phyloP scores from a whole-genome alignment of 768 basidiomycete species.

The Erythrobasidium yunnanense region DNA sequence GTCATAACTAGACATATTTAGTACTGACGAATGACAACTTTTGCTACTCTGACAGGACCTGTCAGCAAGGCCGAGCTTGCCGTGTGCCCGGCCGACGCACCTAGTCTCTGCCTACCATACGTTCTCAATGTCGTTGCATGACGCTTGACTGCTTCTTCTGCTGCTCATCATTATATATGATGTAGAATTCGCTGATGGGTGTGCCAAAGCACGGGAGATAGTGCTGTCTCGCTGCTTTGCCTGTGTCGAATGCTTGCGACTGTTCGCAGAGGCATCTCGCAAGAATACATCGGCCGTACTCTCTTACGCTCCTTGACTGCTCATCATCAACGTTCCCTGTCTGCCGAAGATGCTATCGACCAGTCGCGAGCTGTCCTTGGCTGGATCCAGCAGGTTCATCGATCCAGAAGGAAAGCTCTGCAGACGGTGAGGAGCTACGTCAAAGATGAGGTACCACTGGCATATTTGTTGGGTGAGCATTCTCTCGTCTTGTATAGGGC shows the following conservation, averaged over 20 bases:
- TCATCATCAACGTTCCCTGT: neutral
- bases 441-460: neutral
- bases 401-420: neutral
- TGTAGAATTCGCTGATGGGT: too few relatives aligned
- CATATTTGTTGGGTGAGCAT: conserved; percentile 18
- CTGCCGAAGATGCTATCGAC: neutral
- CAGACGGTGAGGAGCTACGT: neutral
- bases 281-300: neutral
- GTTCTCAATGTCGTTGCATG: too few relatives aligned
- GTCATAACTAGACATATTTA: too few relatives aligned
- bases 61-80: too few relatives aligned
- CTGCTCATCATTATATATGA: neutral
- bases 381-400: neutral
- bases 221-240: too few relatives aligned
- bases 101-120: too few relatives aligned
- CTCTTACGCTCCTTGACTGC: neutral
- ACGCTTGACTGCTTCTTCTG: neutral
- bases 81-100: too few relatives aligned
- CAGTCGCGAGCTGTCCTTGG: neutral
- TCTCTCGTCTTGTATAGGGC: neutral
- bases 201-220: too few relatives aligned
- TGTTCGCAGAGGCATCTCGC: neutral
- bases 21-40: too few relatives aligned
- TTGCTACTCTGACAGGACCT: too few relatives aligned
- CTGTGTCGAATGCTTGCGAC: neutral